Evolutionary conservation across 306 rosid species (phyloP).

Genomic region (Dryas octopetala): DNA sequence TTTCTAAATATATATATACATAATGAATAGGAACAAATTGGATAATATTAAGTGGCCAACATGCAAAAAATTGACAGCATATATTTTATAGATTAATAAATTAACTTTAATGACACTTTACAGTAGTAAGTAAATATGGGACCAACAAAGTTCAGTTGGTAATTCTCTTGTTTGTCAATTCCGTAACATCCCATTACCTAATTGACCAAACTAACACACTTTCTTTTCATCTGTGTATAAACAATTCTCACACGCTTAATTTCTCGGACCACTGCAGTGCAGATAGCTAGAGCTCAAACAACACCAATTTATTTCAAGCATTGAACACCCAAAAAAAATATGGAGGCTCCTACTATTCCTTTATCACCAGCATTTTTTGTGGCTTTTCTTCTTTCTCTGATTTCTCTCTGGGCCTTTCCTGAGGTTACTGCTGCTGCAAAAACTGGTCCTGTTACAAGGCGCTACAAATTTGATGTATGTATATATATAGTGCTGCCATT

Average conservation of each 20-base stretch:
- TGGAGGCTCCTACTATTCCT: conserved; percentile 31
- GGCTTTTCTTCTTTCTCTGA: conserved; percentile 38
- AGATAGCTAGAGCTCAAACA: neutral
- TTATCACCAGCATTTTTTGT: conserved; percentile 19
- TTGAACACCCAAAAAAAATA: neutral
- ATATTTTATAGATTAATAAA: neutral
- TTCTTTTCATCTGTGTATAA: conserved; percentile 16
- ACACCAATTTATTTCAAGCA: neutral
- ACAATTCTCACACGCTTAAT: neutral
- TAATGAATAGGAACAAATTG: neutral
- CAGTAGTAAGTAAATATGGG: neutral
- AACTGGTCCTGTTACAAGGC: conserved; percentile 45
- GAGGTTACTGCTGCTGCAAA: conserved; percentile 37
- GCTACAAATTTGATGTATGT: conserved; percentile 58
- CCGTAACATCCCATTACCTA: conserved; percentile 11
- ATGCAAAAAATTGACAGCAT: neutral
- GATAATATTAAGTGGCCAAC: neutral
- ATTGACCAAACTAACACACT: conserved; percentile 22
- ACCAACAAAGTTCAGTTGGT: conserved; percentile 18
- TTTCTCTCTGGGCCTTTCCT: conserved; percentile 32
- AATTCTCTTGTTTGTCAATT: conserved; percentile 7
- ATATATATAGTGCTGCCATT: neutral
- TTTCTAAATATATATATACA: neutral
- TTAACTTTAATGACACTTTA: conserved; percentile 28
- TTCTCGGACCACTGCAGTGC: conserved; percentile 5